Base-by-base conservation (phyloP, 2,329 filamentous ascomycete species). In the Periconia macrospinosa region DNA sequence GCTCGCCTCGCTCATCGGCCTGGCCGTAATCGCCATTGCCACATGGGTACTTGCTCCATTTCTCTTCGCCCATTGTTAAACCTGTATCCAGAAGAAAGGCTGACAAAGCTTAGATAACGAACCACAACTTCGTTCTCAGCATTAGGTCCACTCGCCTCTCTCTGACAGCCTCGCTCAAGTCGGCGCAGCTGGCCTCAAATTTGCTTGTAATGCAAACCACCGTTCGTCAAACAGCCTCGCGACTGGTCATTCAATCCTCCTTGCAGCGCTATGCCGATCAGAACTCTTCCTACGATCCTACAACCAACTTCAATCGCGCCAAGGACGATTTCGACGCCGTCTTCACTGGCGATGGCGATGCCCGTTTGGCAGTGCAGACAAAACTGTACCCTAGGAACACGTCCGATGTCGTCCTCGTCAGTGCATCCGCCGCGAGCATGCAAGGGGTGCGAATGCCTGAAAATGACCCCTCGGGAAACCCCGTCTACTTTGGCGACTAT, bases 141-240 rank as follows among this genome's bases (percentile, higher is more conserved):
- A 79, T 87, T 52, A 79, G 81, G 45, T 75, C 83, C 13, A 80
- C 83, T 48, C 83, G 87, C 48, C 83, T 97, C 45, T 79, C 86
- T 23, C 80, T 96, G 57, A 91, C 91, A 1, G 92, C 92, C 7
- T 92, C 89, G 2, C 85, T 96, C 68, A 96, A 96, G 73, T 88
- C 92, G 18, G 86, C 89, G 30, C 88, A 93, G 68, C 82, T 97
- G 58, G 81, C 88, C 6, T 88, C 90, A 49, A 89, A 91, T 69
- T 83, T 97, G 51, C 81, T 90, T 48, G 82, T 96, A 48, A 85
- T 96, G 61, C 85, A 92, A 75, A 89, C 89, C 30, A 88, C 86
- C 54, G 89, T 87, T 67, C 80, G 82, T 51, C 87, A 88, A 50
- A 87, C 94, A 43, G 80, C 87, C 7, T 92, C 90, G 0, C 77